Percentiles rank a stretch among this genome's conserved stretches.
Conservation (phyloP, 805 yeast species). For the Wickerhamiella bombiphila region DNA sequence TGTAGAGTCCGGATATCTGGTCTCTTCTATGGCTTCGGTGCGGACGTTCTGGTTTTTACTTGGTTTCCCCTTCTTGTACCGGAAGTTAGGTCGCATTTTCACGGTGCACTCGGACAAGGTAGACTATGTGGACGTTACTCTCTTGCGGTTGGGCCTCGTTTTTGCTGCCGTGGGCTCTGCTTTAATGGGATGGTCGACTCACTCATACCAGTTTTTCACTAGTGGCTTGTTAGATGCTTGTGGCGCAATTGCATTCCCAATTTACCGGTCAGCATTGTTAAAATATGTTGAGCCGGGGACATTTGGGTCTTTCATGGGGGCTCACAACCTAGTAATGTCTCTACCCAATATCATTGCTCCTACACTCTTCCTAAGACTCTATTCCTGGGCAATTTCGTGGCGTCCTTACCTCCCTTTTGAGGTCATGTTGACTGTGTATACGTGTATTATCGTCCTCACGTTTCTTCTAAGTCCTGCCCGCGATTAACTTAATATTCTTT, state of each 20-base stretch:
- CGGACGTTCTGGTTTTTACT: slow-evolving; percentile 19
- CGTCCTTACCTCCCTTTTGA: slow-evolving; percentile 16
- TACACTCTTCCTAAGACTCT: slow-evolving; percentile 14
- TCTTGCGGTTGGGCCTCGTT: slow-evolving; percentile 17
- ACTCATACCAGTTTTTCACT: slow-evolving; percentile 14
- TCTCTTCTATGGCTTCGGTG: slow-evolving; percentile 18
- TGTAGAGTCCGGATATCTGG: slow-evolving; percentile 21
- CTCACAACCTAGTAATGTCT: slow-evolving; percentile 13
- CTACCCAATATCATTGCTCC: slow-evolving; percentile 11
- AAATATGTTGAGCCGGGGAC: slow-evolving; percentile 20
- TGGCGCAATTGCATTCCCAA: slow-evolving; percentile 20
- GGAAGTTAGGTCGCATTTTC: slow-evolving; percentile 10
- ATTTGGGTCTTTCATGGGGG: slow-evolving; percentile 22
- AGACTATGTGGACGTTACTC: slow-evolving; percentile 14
- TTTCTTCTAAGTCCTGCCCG: slow-evolving; percentile 8
- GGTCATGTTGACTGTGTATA: slow-evolving; percentile 8
- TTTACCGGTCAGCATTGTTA: slow-evolving; percentile 19
- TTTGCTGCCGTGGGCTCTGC: slow-evolving; percentile 18
- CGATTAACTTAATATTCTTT: not conserved
- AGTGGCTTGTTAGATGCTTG: slow-evolving; percentile 19
- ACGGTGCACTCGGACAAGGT: slow-evolving; percentile 12
- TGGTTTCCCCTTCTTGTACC: slow-evolving; percentile 18
- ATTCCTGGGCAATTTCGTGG: slow-evolving; percentile 13
- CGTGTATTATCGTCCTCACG: slow-evolving; percentile 6
- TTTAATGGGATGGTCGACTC: slow-evolving; percentile 16